Base-by-base conservation (phyloP, 257 asterid species). In the Solanum habrochaites region DNA sequence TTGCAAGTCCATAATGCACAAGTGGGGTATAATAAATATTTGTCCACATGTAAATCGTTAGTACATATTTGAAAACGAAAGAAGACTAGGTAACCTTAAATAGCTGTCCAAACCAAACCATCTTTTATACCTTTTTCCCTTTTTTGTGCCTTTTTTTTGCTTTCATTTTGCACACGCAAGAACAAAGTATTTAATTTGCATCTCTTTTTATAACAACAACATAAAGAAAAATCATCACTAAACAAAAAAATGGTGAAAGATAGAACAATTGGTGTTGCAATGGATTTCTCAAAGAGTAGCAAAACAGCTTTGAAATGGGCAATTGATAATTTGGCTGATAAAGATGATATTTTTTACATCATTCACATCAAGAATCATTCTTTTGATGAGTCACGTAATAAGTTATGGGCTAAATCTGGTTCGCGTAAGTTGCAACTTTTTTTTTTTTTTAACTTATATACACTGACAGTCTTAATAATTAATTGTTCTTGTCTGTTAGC, bases 201-300 rank as follows among this genome's bases (percentile, higher is more conserved):
- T 77, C 62, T 77, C 35, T 32, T 77, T 77, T 43, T 13, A 67
- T 75, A 23, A 21, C 58, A n/a, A 85, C 21, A 18, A 21, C 18
- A 39, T 23, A 25, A n/a, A 78, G 31, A n/a, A 78, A 27, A 27
- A 5, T 8, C 21, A 25, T 45, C 9, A 78, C 16, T 27, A 15
- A 25, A 7, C 14, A n/a, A 39, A 25, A 84, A 45, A 35, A 96
- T 96, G 99, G 95, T 31, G 58, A 93, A 92, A 87, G 99, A 95
- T 88, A 90, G 97, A 92, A 96, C 85, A 60, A 90, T 96, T 4
- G 99, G 98, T 25, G 95, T 96, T 39, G 99, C 98, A 6, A 94
- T 96, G 94, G 99, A 96, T 72, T 96, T 96, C 94, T 96, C 99
- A 4, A 90, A 93, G 92, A 95, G 95, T 93, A 96, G 99, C 89